Base-by-base conservation (phyloP, 148 eudicot species). In the Rheum nobile region DNA sequence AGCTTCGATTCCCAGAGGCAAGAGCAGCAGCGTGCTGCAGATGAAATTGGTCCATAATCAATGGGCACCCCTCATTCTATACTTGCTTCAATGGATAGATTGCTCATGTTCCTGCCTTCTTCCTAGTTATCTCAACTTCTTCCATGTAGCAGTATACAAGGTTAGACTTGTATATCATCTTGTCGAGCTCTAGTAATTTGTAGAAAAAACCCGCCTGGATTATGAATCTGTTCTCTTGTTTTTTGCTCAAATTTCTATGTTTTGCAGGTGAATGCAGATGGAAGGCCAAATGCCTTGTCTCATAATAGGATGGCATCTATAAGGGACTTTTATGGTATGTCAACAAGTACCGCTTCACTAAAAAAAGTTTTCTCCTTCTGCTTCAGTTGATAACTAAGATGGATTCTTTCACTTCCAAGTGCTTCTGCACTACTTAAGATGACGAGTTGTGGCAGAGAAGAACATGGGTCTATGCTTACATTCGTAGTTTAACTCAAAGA, bases 41-140 rank as follows among this genome's bases (percentile, higher is more conserved):
- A 85, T 87, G 90, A 85, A 82, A 74, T 59, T 87, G 67, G 82
- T 87, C 61, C 79, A 85, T 74, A 85, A 74, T 77, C 75, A 77
- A n/a, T 80, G 84, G 71, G 90, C 86, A 0, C 83, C 90, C 13
- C 74, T 87, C 31, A 75, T 87, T 57, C 84, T 84, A 37, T 83
- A 78, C 77, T 80, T 87, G 76, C 85, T 87, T 67, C 86, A 80
- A 10, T 87, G 88, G 88, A 80, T 85, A 42, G 85, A 87, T 75
- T 85, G 86, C 83, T 87, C 88, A 0, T 87, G 88, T 63, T 31
- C 86, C 38, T 83, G 81, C 76, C 73, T 85, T 76, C 83, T 82
- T 37, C 87, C 91, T 1, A 80, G 85, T 35, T 83, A 74, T 67
- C 71, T 85, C 57, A 85, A 83, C 81, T 84, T 87, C 67, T 85